Evolutionary conservation across 805 yeast genomes (phyloP), one percentile per base, ranked within the genome.

Genomic region (Yarrowia phangngaensis): DNA sequence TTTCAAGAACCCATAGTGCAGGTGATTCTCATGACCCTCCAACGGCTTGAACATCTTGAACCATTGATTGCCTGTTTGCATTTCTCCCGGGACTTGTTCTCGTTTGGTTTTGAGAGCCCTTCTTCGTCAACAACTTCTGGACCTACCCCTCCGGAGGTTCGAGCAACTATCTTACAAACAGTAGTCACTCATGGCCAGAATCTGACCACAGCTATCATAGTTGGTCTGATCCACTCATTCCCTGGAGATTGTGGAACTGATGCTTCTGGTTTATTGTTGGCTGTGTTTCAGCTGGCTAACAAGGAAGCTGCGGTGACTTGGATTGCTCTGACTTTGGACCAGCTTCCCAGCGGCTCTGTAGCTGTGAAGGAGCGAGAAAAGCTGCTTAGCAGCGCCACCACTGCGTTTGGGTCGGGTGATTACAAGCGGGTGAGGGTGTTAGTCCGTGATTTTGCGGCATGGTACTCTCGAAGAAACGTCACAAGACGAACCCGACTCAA

Each of bases 51-150:
- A 52, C 88, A 86, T 59, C 73, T 71, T 52, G 92, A 84, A 53
- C 82, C 95, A 4, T 69, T 87, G 51, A 69, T 74, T 30, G 71
- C 87, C 2, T 76, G 82, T 14, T 67, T 89, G 51, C 88, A 86
- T 59, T 87, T 78, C 62, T 65, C 89, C 56, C 81, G 85, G 55
- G 98, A 92, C 62, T 70, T 87, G 26, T 65, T 84, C 16, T 76
- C 88, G 6, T 89, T 94, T 90, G 95, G 95, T 1, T 77, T 82
- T 55, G 81, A 75, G 20, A 70, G 75, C 8, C 88, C 95, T 2
- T 95, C 96, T 4, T 73, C 84, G 14, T 82, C 95, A 6, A 73
- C 75, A 48, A 72, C 71, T 20, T 46, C 48, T 13, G 76, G 72
- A 15, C 67, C 66, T 15, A 76, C 79, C 32, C 80, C 83, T 8